Base-by-base conservation (phyloP, 2,329 filamentous ascomycete species). In the Chaetomium strumarium region DNA sequence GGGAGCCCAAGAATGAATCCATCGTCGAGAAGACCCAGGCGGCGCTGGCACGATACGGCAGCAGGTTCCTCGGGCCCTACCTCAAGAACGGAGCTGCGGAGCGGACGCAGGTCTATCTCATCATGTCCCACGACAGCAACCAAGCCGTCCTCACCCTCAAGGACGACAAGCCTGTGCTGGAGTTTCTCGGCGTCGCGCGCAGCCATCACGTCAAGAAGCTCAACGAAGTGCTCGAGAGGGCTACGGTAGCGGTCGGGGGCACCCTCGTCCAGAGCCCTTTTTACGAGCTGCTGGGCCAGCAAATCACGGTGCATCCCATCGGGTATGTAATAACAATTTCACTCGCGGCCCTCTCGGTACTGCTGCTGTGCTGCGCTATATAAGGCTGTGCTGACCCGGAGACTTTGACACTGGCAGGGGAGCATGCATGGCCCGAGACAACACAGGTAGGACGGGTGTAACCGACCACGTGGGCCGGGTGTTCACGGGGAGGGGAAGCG, bases 91-190 rank as follows among this genome's bases (percentile, higher is more conserved):
- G 83, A 0, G 79, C 80, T 16, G 67, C 84, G 17, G 76, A 79
- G 63, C 76, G 70, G 53, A 86, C 81, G 0, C 78, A 84, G 53
- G 74, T 82, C 0, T 86, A 85, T 62, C 71, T 87, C 4, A 73
- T 85, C 62, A 85, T 86, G 81, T 80, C 78, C 1, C 82, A 86
- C 59, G 83, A 85, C 58, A 81, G 76, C 40, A 81, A 82, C 60
- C 80, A 86, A 66, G 81, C 79, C 1, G 75, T 75, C 8, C 63
- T 86, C 43, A 76, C 75, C 0, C 69, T 87, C 7, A 73, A 81
- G 56, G 68, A 83, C 42, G 81, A 85, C 62, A 78, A 79, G 60
- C 79, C 79, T 0, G 70, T 77, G 4, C 70, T 86, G 1, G 75
- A 80, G 53, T 85, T 84, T 62, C 67, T 78, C 1, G 81, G 81